Conservation (phyloP, 306 rosid genomes). For the Cyclanthera cordifolia region DNA sequence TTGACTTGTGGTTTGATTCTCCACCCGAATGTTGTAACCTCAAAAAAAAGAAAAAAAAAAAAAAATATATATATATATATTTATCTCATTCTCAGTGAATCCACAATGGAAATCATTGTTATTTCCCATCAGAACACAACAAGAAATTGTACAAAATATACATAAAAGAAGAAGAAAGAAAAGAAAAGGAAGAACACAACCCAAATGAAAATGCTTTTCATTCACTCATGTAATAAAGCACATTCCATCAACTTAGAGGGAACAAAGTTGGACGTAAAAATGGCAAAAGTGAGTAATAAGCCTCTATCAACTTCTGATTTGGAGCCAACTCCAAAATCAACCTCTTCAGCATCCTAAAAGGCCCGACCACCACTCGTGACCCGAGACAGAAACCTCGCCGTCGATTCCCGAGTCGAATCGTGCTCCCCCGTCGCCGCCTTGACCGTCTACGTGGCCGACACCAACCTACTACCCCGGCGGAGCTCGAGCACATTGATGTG, state of each 20-base stretch:
- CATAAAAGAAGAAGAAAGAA: neutral
- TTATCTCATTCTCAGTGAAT: slow-evolving; percentile 3
- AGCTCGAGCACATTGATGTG: slow-evolving; percentile 46
- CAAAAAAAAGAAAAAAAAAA: no score
- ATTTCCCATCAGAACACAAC: slow-evolving; percentile 11
- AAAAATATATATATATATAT: neutral
- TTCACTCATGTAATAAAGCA: neutral
- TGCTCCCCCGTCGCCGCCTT: slow-evolving; percentile 47
- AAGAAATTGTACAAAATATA: slow-evolving; percentile 10
- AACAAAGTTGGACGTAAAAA: slow-evolving; percentile 66
- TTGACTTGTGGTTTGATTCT: no score
- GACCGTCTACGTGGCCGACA: slow-evolving; percentile 43
- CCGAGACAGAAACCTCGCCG: slow-evolving; percentile 62
- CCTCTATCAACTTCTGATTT: slow-evolving; percentile 44
- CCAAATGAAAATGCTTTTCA: slow-evolving; percentile 4
- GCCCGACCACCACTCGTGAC: slow-evolving; percentile 41
- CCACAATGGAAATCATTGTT: slow-evolving; percentile 8
- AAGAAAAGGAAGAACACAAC: neutral
- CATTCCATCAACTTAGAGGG: slow-evolving; percentile 52
- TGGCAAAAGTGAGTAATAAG: slow-evolving; percentile 61
- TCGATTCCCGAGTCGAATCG: slow-evolving; percentile 56
- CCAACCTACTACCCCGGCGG: slow-evolving; percentile 38
- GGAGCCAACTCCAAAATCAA: slow-evolving; percentile 58
- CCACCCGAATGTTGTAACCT: no score
- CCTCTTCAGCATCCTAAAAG: slow-evolving; percentile 62